Percentiles rank a stretch among this genome's conserved stretches.
Conservation (phyloP, 164 flowering plant genomes). For the Chimonanthus praecox region DNA sequence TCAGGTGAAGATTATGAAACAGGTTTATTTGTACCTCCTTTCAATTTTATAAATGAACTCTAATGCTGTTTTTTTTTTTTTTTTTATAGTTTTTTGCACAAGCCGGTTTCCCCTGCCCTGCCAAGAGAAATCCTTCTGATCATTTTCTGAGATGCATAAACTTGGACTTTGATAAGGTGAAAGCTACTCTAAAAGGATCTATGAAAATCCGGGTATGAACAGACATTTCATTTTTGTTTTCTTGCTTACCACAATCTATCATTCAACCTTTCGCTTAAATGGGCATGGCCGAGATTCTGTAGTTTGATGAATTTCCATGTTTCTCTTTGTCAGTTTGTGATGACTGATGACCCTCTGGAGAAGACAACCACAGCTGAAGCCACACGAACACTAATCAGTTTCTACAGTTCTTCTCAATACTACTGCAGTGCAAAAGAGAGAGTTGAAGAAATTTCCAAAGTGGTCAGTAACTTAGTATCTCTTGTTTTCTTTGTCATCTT, state of each 20-base stretch:
- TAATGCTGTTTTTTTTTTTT: not conserved
- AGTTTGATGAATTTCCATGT: not conserved
- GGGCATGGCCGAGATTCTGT: not conserved
- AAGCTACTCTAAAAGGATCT: constrained; percentile 85
- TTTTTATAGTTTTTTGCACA: constrained; percentile 78
- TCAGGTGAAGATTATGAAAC: constrained; percentile 33
- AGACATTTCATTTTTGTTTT: not conserved
- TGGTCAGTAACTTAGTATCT: constrained; percentile 40
- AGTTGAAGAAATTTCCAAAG: constrained; percentile 75
- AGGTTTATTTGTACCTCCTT: not conserved
- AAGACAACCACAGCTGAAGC: constrained; percentile 84
- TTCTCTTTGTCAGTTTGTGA: constrained; percentile 48
- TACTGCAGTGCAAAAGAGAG: constrained; percentile 43
- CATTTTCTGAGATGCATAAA: constrained; percentile 91
- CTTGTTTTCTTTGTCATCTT: not conserved
- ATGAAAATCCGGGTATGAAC: constrained; percentile 77
- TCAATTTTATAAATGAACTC: not conserved
- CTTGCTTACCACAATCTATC: not conserved
- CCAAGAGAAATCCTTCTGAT: constrained; percentile 91
- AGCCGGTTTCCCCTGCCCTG: constrained; percentile 98
- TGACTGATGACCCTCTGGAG: constrained; percentile 77
- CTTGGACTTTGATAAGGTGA: constrained; percentile 92
- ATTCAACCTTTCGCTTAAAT: not conserved
- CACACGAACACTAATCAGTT: constrained; percentile 47
- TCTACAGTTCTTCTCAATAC: constrained; percentile 58